phyloP scores from a whole-genome alignment of 306 rosid genomes.

The Ammopiptanthus mongolicus region DNA sequence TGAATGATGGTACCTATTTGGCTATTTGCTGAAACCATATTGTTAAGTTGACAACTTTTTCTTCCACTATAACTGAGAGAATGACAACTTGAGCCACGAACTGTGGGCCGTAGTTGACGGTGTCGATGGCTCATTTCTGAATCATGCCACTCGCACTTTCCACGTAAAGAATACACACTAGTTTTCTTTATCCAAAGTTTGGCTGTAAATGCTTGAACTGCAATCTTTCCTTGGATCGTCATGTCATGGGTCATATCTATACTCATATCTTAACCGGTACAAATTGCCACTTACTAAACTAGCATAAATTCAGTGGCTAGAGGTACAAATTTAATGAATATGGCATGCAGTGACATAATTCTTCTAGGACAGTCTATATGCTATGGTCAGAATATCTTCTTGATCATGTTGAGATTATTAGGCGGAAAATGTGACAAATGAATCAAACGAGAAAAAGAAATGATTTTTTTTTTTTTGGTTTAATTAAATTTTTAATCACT shows the following conservation, averaged over 20 bases:
- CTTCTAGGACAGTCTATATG: no score
- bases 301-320: neutral
- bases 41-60: neutral
- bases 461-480: no score
- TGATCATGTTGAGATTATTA: no score
- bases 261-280: neutral
- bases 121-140: neutral
- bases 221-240: neutral
- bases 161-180: neutral
- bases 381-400: no score
- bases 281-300: neutral
- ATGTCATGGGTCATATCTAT: neutral
- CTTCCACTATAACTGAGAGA: neutral
- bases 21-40: neutral
- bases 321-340: neutral
- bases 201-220: constrained; percentile 27
- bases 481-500: no score
- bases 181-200: constrained; percentile 12
- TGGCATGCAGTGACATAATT: no score
- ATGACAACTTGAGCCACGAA: neutral
- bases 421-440: no score
- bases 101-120: neutral
- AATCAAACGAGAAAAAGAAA: no score
- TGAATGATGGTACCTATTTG: no score
- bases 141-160: neutral